A percentile compares a stretch with the other conserved stretches of the same genome.
Conservation (phyloP, 768 basidiomycete species). For the Suillus alpinus region DNA sequence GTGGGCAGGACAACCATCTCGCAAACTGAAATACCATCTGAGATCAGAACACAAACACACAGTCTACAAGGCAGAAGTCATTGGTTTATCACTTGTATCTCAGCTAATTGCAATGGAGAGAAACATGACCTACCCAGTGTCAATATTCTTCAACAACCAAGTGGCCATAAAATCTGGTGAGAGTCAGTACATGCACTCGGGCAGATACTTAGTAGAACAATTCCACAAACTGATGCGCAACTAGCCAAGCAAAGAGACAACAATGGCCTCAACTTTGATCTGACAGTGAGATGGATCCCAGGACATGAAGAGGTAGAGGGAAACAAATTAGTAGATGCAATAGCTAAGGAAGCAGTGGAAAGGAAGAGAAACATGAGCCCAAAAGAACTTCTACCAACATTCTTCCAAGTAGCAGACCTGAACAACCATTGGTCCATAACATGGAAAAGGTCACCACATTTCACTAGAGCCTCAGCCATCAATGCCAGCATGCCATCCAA, state of each 20-base stretch:
- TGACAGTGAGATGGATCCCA: conserved; percentile 14
- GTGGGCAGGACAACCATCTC: background rate
- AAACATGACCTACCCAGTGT: background rate
- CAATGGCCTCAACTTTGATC: background rate
- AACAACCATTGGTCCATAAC: background rate
- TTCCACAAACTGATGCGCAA: background rate
- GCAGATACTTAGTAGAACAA: conserved; percentile 8
- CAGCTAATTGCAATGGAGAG: background rate
- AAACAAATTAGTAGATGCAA: conserved; percentile 17
- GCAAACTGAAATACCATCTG: background rate
- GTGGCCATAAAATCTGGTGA: conserved; percentile 2
- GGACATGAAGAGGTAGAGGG: conserved; percentile 16
- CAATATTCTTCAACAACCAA: conserved; percentile 12
- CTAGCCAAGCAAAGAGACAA: background rate
- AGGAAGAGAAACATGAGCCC: background rate
- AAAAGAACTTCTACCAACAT: background rate
- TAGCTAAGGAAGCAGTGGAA: conserved; percentile 21
- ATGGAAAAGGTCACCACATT: background rate
- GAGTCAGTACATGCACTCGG: background rate
- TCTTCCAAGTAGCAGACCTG: background rate
- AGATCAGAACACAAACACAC: conserved; percentile 5
- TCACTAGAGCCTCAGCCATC: rapidly evolving
- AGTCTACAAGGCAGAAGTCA: conserved; percentile 16
- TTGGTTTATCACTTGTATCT: conserved; percentile 10
- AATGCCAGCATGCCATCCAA: background rate